Percentiles rank a stretch among this genome's conserved stretches.
Evolutionary conservation across 805 yeast species (phyloP).

Genomic region (Saturnispora kantuleensis): DNA sequence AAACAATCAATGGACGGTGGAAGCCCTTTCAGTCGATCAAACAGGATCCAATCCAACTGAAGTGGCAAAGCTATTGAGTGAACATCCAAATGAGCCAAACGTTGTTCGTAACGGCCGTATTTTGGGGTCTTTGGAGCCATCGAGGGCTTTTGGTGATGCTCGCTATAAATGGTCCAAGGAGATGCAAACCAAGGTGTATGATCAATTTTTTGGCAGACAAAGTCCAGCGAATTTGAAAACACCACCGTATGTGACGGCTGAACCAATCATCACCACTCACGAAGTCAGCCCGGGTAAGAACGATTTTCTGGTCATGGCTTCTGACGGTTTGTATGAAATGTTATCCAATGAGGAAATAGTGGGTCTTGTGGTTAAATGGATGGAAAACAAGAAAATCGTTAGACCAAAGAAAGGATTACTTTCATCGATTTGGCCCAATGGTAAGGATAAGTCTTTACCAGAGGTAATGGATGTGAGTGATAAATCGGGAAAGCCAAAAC

Average conservation of each 20-base stretch:
- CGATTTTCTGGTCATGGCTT: constrained; percentile 84
- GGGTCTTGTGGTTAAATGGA: constrained; percentile 88
- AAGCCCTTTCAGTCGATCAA: constrained; percentile 80
- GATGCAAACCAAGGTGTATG: constrained; percentile 63
- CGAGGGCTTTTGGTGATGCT: constrained; percentile 96
- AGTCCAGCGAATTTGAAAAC: constrained; percentile 67
- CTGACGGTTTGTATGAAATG: constrained; percentile 91
- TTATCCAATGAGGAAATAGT: constrained; percentile 88
- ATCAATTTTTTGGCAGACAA: constrained; percentile 71
- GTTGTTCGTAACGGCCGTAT: constrained; percentile 83
- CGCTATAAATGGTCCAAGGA: constrained; percentile 74
- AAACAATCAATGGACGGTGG: constrained; percentile 72
- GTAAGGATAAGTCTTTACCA: constrained; percentile 40
- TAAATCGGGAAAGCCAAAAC: constrained; percentile 52
- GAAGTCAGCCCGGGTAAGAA: constrained; percentile 59
- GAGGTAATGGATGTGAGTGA: constrained; percentile 53
- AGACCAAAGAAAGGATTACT: constrained; percentile 37
- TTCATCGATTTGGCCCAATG: constrained; percentile 30
- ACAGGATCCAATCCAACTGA: constrained; percentile 89
- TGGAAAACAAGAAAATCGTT: constrained; percentile 60
- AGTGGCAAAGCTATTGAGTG: constrained; percentile 68
- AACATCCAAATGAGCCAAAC: constrained; percentile 86
- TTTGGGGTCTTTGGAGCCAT: constrained; percentile 87
- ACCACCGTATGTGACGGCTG: constrained; percentile 97
- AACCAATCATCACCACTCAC: constrained; percentile 82